These are phyloP conservation scores for Thielaviopsis punctulata DNA, from an alignment of 2,329 filamentous ascomycete species.

Conservation along the genomic window DNA sequence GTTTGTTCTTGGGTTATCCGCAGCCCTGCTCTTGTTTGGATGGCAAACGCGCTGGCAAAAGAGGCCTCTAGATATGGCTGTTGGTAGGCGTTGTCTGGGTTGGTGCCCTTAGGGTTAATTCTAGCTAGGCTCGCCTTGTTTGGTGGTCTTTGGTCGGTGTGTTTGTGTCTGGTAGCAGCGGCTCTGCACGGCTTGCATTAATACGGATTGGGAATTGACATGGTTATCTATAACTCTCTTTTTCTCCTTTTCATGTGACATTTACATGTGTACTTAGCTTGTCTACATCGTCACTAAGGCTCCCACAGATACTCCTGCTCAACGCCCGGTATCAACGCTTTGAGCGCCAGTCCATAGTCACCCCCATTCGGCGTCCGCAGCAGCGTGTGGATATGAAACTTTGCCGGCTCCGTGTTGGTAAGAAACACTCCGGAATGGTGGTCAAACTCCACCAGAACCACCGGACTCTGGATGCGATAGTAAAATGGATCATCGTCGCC, in stretches of 20 bases:
- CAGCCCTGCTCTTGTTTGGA: background rate
- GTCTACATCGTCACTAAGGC: no score
- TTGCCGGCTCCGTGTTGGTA: slow-evolving; percentile 53
- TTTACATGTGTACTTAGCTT: background rate
- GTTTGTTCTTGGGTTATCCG: background rate
- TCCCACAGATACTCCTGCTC: slow-evolving; percentile 28
- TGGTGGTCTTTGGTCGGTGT: background rate
- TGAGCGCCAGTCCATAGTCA: slow-evolving; percentile 49
- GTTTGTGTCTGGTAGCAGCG: background rate
- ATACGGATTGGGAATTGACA: background rate
- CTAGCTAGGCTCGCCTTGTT: background rate
- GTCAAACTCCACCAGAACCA: slow-evolving; percentile 61
- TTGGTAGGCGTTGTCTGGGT: no score
- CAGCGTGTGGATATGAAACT: slow-evolving; percentile 66
- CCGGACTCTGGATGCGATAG: slow-evolving; percentile 60
- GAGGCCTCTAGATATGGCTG: no score
- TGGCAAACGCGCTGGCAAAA: no score
- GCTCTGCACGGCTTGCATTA: background rate
- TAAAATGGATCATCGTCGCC: slow-evolving; percentile 56
- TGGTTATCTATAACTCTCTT: background rate
- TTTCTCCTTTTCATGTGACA: background rate
- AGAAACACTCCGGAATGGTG: slow-evolving; percentile 67
- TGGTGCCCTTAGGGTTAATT: background rate
- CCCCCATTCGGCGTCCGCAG: slow-evolving; percentile 56
- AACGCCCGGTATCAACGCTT: slow-evolving; percentile 21